Percentiles rank a stretch among this genome's conserved stretches.
Evolutionary conservation across 2,329 filamentous ascomycete species (phyloP).

Genomic region (Monosporascus sp.): DNA sequence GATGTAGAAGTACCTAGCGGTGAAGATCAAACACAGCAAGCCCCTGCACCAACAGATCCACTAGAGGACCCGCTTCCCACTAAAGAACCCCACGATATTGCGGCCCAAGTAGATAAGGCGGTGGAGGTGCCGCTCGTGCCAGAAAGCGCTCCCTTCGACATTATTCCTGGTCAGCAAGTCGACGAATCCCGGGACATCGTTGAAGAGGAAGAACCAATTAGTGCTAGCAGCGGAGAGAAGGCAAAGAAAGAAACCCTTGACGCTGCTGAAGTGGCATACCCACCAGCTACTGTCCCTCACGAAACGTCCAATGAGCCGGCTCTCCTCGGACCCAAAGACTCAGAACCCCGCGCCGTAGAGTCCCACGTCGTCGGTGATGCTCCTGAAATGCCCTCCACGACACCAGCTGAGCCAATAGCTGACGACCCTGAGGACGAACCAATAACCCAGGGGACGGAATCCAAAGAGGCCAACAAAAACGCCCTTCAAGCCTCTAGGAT

Average conservation of each 20-base stretch:
- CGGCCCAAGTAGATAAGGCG: slow-evolving; percentile 12
- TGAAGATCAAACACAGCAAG: slow-evolving; percentile 16
- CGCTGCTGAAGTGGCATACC: neutral
- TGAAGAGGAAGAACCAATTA: neutral
- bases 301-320: neutral
- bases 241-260: neutral
- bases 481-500: neutral
- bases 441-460: slow-evolving; percentile 13
- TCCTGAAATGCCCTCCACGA: slow-evolving; percentile 1
- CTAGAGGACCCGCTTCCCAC: slow-evolving; percentile 10
- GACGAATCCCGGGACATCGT: neutral
- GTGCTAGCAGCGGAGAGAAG: neutral
- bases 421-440: slow-evolving; percentile 8
- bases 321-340: neutral
- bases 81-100: slow-evolving; percentile 12
- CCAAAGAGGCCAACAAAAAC: slow-evolving; percentile 12
- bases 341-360: neutral
- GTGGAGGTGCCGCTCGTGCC: slow-evolving; percentile 5
- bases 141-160: slow-evolving; percentile 5
- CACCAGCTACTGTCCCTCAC: neutral
- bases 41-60: slow-evolving; percentile 13
- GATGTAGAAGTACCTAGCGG: slow-evolving; percentile 11
- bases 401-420: slow-evolving; percentile 6
- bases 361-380: neutral
- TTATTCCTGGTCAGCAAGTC: neutral